Evolutionary conservation across 164 flowering plant genomes (phyloP), one percentile per base, ranked within the genome.

Genomic region (Nymphaea colorata): DNA sequence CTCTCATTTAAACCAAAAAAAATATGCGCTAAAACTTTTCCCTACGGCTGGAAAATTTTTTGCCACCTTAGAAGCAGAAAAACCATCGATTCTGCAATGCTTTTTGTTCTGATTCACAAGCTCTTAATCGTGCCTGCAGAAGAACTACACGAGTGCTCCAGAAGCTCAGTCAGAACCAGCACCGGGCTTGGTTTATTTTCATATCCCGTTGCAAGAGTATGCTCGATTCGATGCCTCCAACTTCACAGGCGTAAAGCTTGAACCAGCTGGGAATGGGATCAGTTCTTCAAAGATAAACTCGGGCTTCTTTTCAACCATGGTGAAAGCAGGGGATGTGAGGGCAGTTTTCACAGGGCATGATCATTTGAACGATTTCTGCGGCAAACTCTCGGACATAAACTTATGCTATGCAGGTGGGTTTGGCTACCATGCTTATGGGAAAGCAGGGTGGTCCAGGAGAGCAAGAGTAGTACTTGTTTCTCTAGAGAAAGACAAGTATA

Each of bases 351-450:
- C 76, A 0, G 97, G 98, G 55, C 98, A 91, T 68, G 97, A 91
- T 78, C 97, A 94, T 67, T 5, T 88, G 43, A 94, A 94, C 72
- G 97, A 94, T 74, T 94, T 91, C 74, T 94, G 97, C 73, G 98
- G 97, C 2, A 59, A 86, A 79, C 82, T 94, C 42, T 80, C 68
- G 4, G 86, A 82, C 14, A 82, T 91, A 66, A 65, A 86, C 4
- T 87, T 94, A 42, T 94, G 97, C 62, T 94, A 94, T 79, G 95
- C 82, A 57, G 98, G 98, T 5, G 98, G 97, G 14, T 89, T 91
- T 72, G 98, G 98, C 41, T 94, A 94, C 77, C 98, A 94, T 77
- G 98, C 98, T 10, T 94, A 91, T 77, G 98, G 98, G 14, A 79
- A 84, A 77, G 91, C 95, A 60, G 97, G 98, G 12, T 94, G 98